Evolutionary conservation across 768 basidiomycete genomes (phyloP).

Genomic region (Pleurotus salmoneostramineus): DNA sequence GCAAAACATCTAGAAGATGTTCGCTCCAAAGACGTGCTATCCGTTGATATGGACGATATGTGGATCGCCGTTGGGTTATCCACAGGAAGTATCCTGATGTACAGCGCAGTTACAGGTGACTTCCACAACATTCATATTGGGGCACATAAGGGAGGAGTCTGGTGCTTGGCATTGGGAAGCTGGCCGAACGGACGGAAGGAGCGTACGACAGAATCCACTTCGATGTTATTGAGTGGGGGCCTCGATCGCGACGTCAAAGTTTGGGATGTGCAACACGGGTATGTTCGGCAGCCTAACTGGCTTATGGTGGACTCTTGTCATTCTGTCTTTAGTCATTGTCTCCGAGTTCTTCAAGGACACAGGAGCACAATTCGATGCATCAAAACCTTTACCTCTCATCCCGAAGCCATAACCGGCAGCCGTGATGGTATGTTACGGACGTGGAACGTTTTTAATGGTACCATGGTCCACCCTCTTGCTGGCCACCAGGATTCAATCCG

Average conservation of each 20-base stretch:
- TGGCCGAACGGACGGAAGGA: background rate
- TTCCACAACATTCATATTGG: background rate
- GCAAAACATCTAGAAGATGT: background rate
- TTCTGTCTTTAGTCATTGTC: background rate
- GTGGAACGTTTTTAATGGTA: background rate
- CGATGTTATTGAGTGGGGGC: background rate
- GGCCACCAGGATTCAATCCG: constrained; percentile 1
- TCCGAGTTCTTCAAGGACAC: background rate
- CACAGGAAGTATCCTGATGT: background rate
- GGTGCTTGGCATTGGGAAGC: background rate
- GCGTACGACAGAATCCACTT: background rate
- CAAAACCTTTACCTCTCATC: background rate
- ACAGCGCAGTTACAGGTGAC: background rate
- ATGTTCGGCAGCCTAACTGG: background rate
- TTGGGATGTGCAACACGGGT: background rate
- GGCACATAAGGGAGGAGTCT: background rate
- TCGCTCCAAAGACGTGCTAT: background rate
- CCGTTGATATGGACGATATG: background rate
- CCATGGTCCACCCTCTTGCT: background rate
- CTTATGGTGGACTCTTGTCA: background rate
- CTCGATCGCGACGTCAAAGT: background rate
- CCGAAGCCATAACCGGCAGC: background rate
- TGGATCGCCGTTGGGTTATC: background rate
- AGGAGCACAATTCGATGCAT: background rate
- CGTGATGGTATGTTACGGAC: background rate